Evolutionary conservation across 495 filamentous ascomycete species (phyloP).

Genomic region (Astrothelium subdiscretum): DNA sequence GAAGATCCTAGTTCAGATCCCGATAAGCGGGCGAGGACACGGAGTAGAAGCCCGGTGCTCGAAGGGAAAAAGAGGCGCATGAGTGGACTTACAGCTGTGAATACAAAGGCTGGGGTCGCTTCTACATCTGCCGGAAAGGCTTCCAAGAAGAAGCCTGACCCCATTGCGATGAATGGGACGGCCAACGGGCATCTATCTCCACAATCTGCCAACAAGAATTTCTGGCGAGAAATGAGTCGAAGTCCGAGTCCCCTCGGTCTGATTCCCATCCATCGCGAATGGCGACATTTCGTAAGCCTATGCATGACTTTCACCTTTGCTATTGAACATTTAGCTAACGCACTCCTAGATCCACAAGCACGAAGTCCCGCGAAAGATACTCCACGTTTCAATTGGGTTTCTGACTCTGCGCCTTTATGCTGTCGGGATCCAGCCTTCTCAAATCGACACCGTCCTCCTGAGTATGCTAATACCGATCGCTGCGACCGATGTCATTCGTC

Average conservation of each 20-base stretch:
- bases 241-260: constrained; percentile 85
- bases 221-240: constrained; percentile 71
- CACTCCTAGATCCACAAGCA: constrained; percentile 49
- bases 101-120: constrained; percentile 9
- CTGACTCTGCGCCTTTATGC: constrained; percentile 74
- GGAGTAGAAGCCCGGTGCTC: constrained; percentile 23
- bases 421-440: constrained; percentile 54
- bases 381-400: constrained; percentile 94
- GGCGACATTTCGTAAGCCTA: constrained; percentile 48
- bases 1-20: constrained; percentile 19
- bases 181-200: constrained; percentile 66
- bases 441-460: constrained; percentile 76
- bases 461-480: constrained; percentile 79
- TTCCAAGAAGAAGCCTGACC: constrained; percentile 9
- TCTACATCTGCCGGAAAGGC: constrained; percentile 7
- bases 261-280: constrained; percentile 81
- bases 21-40: constrained; percentile 23
- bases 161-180: constrained; percentile 18
- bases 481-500: constrained; percentile 67
- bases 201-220: constrained; percentile 39
- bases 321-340: neutral
- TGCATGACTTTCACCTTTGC: neutral
- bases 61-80: constrained; percentile 18
- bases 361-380: constrained; percentile 61
- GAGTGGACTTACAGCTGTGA: constrained; percentile 17